Evolutionary conservation across 768 basidiomycete genomes (phyloP).

Genomic region (Fomitopsis serialis): DNA sequence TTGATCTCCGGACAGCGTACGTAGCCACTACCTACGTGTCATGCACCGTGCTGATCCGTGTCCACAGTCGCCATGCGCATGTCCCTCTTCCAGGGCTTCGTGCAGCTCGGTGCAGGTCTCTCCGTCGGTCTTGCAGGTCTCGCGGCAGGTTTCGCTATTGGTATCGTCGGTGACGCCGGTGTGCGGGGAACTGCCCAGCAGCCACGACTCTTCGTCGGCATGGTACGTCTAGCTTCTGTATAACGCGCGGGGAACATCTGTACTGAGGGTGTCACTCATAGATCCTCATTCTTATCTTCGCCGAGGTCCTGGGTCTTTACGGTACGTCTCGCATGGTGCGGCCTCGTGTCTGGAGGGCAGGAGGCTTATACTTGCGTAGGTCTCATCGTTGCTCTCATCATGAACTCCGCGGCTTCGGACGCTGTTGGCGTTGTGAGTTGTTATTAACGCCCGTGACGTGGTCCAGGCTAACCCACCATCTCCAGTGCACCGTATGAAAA

Average conservation of each 20-base stretch:
- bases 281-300: constrained; percentile 98
- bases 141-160: constrained; percentile 95
- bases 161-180: constrained; percentile 98
- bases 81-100: constrained; percentile 91
- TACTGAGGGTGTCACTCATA: constrained; percentile 18
- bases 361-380: constrained; percentile 29
- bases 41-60: neutral
- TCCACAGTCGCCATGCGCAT: constrained; percentile 62
- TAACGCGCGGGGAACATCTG: neutral
- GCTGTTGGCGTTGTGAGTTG: constrained; percentile 15
- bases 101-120: constrained; percentile 91
- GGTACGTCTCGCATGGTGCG: constrained; percentile 29
- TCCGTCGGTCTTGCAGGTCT: constrained; percentile 92
- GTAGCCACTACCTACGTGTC: constrained; percentile 28
- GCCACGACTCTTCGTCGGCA: constrained; percentile 89
- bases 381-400: constrained; percentile 92
- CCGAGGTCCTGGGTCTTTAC: constrained; percentile 90
- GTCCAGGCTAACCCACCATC: neutral
- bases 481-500: constrained; percentile 14
- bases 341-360: neutral
- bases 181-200: constrained; percentile 97
- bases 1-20: constrained; percentile 83
- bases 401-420: constrained; percentile 70
- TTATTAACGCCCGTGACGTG: neutral
- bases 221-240: constrained; percentile 47